phyloP scores from a whole-genome alignment of 768 basidiomycete species.

The Boletus subcaerulescens region DNA sequence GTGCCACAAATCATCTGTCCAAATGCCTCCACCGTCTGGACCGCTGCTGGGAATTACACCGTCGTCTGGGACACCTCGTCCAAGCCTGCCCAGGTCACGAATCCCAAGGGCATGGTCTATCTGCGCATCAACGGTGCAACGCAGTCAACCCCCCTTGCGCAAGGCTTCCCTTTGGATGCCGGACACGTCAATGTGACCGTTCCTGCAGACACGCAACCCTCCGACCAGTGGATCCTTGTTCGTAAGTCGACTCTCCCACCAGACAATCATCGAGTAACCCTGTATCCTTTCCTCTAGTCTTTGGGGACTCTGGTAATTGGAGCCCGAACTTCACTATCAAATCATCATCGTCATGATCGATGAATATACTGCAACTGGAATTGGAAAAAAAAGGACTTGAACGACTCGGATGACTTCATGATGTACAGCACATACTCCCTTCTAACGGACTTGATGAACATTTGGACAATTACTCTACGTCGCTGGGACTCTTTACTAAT shows the following conservation, averaged over 20 bases:
- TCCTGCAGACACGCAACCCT: slow-evolving; percentile 36
- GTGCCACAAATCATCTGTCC: slow-evolving; percentile 43
- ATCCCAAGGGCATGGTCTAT: slow-evolving; percentile 40
- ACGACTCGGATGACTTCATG: slow-evolving; percentile 11
- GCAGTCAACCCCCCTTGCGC: slow-evolving; percentile 35
- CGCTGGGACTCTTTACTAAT: not conserved
- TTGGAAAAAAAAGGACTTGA: not conserved
- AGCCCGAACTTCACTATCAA: slow-evolving; percentile 44
- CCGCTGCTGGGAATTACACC: slow-evolving; percentile 35
- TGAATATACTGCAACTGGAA: not conserved
- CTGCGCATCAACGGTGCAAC: slow-evolving; percentile 37
- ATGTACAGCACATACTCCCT: slow-evolving; percentile 7
- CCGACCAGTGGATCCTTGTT: slow-evolving; percentile 42
- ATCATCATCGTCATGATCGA: slow-evolving; percentile 23
- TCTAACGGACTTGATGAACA: slow-evolving; percentile 13
- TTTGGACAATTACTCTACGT: slow-evolving; percentile 6
- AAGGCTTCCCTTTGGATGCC: slow-evolving; percentile 35
- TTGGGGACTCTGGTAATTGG: slow-evolving; percentile 54
- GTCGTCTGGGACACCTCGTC: slow-evolving; percentile 48
- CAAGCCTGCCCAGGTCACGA: slow-evolving; percentile 47
- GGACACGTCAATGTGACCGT: slow-evolving; percentile 40
- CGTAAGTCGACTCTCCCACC: slow-evolving; percentile 31
- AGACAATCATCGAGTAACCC: not conserved
- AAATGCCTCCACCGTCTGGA: slow-evolving; percentile 37
- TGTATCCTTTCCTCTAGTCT: slow-evolving; percentile 32